Base-by-base conservation (phyloP, 306 rosid species). In the Rubus parviflorus region DNA sequence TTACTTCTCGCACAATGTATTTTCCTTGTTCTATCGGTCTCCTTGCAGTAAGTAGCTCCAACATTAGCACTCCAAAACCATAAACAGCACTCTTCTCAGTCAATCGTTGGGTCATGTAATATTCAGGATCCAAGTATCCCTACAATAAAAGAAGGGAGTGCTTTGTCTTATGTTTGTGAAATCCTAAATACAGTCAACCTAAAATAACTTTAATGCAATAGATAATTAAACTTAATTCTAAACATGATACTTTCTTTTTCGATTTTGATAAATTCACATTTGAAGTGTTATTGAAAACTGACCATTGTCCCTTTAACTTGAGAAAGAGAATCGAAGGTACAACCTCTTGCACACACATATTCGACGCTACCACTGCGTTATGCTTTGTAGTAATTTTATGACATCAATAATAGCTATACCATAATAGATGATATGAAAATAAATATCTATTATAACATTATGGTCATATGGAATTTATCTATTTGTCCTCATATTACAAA, bases 261-360 rank as follows among this genome's bases (percentile, higher is more conserved):
- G 11, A 15, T 7, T 63, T 37, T 37, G 22, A 63, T 35, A 16
- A 6, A 13, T 35, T 62, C 2, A 12, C 23, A 62, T 5, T 14
- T 15, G 0, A 38, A 63, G 12, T 17, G 38, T 35, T 68, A 14
- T 13, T 15, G 7, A 38, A 42, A 17, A 75, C 91, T 20, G 35
- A 88, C 98, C 79, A 81, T 78, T 82, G 97, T 93, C 13, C 95
- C 95, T 87, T 89, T 93, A 75, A 94, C 98, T 87, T 85, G 94
- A 61, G 96, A 25, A 25, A 25, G 30, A 25, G 30, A 25, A 25
- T 25, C 0, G 30, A 25, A 25, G 30, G 30, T 25, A 1, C 30
- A 25, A 25, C 30, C 30, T 25, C 30, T 25, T 25, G 30, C n/a
- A n/a, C 30, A 25, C 30, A 25, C 30, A 25, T 25, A 25, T 25